A percentile compares a stretch with the other conserved stretches of the same genome.
Conservation (phyloP, 371 early-diverging fungal species). For the Syncephalis plumigaleata region DNA sequence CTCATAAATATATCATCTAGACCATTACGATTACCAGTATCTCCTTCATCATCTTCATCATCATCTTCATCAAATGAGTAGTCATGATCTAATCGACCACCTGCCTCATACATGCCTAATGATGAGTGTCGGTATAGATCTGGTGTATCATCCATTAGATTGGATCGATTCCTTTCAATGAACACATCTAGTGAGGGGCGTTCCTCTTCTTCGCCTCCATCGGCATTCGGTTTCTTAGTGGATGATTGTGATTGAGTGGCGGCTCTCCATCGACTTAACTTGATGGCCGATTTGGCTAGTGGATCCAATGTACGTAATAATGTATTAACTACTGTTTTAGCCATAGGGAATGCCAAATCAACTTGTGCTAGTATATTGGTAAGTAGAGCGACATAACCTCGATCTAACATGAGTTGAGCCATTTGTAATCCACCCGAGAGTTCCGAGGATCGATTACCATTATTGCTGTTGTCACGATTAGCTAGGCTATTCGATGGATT, state of each 20-base stretch:
- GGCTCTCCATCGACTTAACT: constrained; percentile 28
- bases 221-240: constrained; percentile 10
- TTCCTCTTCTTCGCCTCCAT: not conserved
- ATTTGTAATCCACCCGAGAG: too few species aligned
- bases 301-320: constrained; percentile 77
- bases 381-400: constrained; percentile 61
- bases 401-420: constrained; percentile 79
- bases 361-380: constrained; percentile 66
- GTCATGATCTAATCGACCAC: constrained; percentile 40
- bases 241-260: constrained; percentile 17
- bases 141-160: constrained; percentile 6
- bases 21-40: constrained; percentile 45
- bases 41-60: constrained; percentile 47
- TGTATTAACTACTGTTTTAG: constrained; percentile 48
- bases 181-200: too few species aligned
- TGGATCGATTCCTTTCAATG: not conserved
- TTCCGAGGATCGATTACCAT: constrained; percentile 6
- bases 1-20: constrained; percentile 52
- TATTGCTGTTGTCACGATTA: constrained; percentile 5
- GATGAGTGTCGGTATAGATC: constrained; percentile 80
- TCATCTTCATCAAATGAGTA: constrained; percentile 28
- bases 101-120: constrained; percentile 70
- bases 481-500: too few species aligned
- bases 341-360: constrained; percentile 76
- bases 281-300: constrained; percentile 73